Conservation (phyloP, 768 basidiomycete genomes). For the Neoboletus subvelutipes region DNA sequence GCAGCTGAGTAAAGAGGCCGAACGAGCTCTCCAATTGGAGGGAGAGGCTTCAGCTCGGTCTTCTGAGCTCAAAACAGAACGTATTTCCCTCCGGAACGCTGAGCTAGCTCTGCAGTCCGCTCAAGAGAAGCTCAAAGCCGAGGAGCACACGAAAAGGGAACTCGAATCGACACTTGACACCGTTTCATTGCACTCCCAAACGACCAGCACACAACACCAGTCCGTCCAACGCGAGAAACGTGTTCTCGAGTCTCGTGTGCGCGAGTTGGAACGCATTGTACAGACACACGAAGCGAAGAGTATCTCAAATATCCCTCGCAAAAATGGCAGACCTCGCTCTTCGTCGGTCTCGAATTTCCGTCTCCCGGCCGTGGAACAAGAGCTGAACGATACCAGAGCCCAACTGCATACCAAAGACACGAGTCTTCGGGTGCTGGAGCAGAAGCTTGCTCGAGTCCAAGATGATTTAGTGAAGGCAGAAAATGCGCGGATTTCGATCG, state of each 20-base stretch:
- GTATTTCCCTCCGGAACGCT: conserved; percentile 50
- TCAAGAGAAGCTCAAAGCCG: conserved; percentile 50
- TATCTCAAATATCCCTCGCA: conserved; percentile 33
- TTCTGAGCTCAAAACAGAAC: conserved; percentile 59
- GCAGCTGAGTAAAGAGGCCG: conserved; percentile 58
- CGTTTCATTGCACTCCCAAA: conserved; percentile 52
- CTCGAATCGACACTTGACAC: conserved; percentile 57
- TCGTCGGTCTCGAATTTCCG: conserved; percentile 57
- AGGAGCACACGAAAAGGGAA: conserved; percentile 50
- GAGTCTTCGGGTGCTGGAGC: conserved; percentile 41
- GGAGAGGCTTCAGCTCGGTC: conserved; percentile 45
- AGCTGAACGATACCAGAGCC: conserved; percentile 48
- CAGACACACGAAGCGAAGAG: conserved; percentile 36
- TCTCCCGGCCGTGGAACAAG: conserved; percentile 52
- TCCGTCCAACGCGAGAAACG: conserved; percentile 59
- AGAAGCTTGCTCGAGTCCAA: conserved; percentile 51
- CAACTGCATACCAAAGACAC: conserved; percentile 44
- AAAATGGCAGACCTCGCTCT: conserved; percentile 49
- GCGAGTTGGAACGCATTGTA: conserved; percentile 51
- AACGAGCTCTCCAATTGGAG: conserved; percentile 57
- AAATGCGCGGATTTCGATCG: conserved; percentile 59
- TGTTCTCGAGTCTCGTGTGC: conserved; percentile 54
- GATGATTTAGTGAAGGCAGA: conserved; percentile 49
- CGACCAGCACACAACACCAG: conserved; percentile 39
- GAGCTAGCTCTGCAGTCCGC: conserved; percentile 47